phyloP scores from a whole-genome alignment of 441 rosid genomes.

The Gossypium lobatum region DNA sequence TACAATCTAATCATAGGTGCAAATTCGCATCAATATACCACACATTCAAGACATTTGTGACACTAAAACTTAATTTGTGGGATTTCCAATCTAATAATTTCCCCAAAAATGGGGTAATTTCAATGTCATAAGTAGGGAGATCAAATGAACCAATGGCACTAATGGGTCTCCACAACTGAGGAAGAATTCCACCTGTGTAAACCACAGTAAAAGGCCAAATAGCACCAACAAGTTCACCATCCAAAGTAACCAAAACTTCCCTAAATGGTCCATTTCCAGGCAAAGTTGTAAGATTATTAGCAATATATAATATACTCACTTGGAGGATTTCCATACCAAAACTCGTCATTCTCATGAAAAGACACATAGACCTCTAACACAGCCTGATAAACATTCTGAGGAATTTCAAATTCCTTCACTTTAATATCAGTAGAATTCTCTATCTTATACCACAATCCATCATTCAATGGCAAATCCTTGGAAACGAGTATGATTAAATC shows the following conservation, averaged over 20 bases:
- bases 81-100: constrained; percentile 53
- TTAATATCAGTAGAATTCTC: constrained; percentile 34
- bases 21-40: constrained; percentile 82
- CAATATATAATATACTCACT: constrained; percentile 58
- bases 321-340: constrained; percentile 68
- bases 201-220: constrained; percentile 91
- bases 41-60: constrained; percentile 65
- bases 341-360: constrained; percentile 85
- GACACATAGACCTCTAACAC: constrained; percentile 85
- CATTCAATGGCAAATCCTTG: constrained; percentile 49
- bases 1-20: constrained; percentile 80
- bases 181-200: constrained; percentile 76
- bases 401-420: constrained; percentile 46
- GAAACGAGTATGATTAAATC: constrained; percentile 80
- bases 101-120: constrained; percentile 72
- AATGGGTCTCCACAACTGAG: constrained; percentile 78
- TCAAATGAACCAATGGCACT: constrained; percentile 73
- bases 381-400: constrained; percentile 77
- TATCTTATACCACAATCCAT: constrained; percentile 79
- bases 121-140: constrained; percentile 77
- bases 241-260: constrained; percentile 73
- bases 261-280: constrained; percentile 87
- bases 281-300: constrained; percentile 40
- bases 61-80: constrained; percentile 55
- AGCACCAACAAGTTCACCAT: constrained; percentile 56